Percentiles rank a stretch among this genome's conserved stretches.
phyloP scores from a whole-genome alignment of 1,284 basidiomycete species.

The Pyrrhoderma noxium region DNA sequence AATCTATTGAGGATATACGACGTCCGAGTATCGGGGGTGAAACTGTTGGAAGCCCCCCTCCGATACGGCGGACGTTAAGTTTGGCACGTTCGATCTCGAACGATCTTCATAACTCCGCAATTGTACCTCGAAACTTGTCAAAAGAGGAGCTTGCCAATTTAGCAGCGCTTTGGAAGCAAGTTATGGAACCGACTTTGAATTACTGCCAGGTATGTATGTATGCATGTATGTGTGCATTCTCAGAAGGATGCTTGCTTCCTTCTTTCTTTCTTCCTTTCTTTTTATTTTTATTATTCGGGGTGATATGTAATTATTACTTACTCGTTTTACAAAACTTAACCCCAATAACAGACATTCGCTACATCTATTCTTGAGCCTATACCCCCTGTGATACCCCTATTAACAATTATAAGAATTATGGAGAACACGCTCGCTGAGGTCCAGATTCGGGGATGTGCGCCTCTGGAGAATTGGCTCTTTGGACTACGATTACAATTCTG shows the following conservation, averaged over 20 bases:
- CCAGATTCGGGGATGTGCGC: conserved; percentile 67
- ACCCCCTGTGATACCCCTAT: conserved; percentile 66
- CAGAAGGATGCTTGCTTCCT: too few species aligned
- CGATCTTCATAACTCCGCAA: not conserved
- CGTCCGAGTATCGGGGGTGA: conserved; percentile 10
- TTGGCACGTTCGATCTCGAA: conserved; percentile 13
- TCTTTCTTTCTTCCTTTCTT: conserved; percentile 17
- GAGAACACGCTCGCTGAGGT: conserved; percentile 70
- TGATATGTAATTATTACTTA: too few species aligned
- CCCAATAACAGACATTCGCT: conserved; percentile 53
- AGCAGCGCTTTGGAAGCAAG: conserved; percentile 78
- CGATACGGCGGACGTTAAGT: conserved; percentile 10
- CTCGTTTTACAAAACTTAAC: not conserved
- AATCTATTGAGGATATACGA: conserved; percentile 1
- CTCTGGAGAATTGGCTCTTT: conserved; percentile 75
- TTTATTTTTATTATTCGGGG: conserved; percentile 14
- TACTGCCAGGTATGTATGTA: conserved; percentile 56
- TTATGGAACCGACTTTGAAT: conserved; percentile 82
- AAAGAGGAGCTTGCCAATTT: conserved; percentile 56
- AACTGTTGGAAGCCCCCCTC: conserved; percentile 12
- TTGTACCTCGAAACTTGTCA: conserved; percentile 19
- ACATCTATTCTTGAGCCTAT: conserved; percentile 56
- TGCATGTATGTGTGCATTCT: not conserved
- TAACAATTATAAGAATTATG: conserved; percentile 85
- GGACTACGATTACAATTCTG: conserved; percentile 77